Evolutionary conservation across 164 flowering plant species (phyloP).

Genomic region (Euptelea pleiosperma): DNA sequence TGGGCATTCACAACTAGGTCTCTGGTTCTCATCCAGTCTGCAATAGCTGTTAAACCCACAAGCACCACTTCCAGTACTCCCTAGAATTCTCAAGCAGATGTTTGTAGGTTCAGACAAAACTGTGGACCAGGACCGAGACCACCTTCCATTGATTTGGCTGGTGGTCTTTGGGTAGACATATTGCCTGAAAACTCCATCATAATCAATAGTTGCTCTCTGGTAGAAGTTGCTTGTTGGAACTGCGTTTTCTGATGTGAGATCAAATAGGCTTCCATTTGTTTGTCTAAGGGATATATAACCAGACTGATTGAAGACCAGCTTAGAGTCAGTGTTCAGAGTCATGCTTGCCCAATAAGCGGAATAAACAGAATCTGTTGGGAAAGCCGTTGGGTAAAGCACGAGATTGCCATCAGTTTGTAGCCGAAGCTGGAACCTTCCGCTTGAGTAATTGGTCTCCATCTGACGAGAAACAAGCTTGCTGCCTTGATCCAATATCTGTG

Average conservation of each 20-base stretch:
- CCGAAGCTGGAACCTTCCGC: slow-evolving; percentile 27
- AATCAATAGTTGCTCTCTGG: slow-evolving; percentile 35
- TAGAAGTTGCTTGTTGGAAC: slow-evolving; percentile 19
- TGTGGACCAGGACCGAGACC: not conserved
- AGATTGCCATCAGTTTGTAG: slow-evolving; percentile 19
- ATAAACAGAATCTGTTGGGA: slow-evolving; percentile 17
- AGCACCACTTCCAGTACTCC: slow-evolving; percentile 28
- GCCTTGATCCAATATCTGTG: slow-evolving; percentile 14
- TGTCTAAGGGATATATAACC: slow-evolving; percentile 1
- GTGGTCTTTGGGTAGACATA: slow-evolving; percentile 27
- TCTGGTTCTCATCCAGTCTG: slow-evolving; percentile 12
- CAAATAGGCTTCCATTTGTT: not conserved
- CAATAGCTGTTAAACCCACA: slow-evolving; percentile 59
- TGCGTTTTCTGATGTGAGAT: not conserved
- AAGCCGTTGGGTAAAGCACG: slow-evolving; percentile 9
- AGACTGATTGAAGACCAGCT: slow-evolving; percentile 5
- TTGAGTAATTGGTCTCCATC: slow-evolving; percentile 20
- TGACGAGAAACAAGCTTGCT: slow-evolving; percentile 15
- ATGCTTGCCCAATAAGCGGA: not conserved
- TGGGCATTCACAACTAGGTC: slow-evolving; percentile 41
- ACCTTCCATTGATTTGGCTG: slow-evolving; percentile 16
- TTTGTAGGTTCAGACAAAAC: slow-evolving; percentile 22
- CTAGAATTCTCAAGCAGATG: slow-evolving; percentile 15
- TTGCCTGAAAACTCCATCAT: slow-evolving; percentile 43
- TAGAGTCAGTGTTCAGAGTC: not conserved